Evolutionary conservation across 202 grass and related monocot genomes (phyloP).

Genomic region (Setaria viridis): DNA sequence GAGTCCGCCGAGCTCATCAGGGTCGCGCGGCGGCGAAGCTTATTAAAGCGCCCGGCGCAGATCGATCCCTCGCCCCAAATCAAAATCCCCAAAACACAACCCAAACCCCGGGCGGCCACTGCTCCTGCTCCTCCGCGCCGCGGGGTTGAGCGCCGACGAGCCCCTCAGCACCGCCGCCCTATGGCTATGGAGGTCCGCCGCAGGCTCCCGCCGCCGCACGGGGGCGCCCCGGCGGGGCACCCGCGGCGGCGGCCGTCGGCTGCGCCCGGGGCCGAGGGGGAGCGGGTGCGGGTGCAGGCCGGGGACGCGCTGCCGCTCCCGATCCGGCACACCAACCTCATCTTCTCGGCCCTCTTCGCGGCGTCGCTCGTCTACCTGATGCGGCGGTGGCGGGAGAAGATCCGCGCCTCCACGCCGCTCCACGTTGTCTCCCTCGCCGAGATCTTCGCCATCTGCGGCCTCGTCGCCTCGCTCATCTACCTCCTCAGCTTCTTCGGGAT

Average conservation of each 20-base stretch:
- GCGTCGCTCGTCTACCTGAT: conserved; percentile 77
- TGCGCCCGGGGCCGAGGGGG: conserved; percentile 7
- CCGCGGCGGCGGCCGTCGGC: neutral
- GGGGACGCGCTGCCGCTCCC: conserved; percentile 86
- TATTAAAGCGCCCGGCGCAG: conserved; percentile 35
- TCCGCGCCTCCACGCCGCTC: conserved; percentile 68
- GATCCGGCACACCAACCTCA: conserved; percentile 83
- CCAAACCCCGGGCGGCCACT: neutral
- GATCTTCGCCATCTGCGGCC: conserved; percentile 86
- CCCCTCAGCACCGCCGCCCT: neutral
- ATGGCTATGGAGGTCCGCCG: conserved; percentile 55
- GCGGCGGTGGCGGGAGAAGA: conserved; percentile 85
- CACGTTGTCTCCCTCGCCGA: conserved; percentile 74
- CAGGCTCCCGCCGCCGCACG: conserved; percentile 23
- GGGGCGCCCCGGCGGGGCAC: neutral
- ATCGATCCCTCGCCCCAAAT: conserved; percentile 1
- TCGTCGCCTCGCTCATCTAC: conserved; percentile 84
- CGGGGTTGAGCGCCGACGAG: conserved; percentile 37
- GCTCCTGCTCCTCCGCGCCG: conserved; percentile 14
- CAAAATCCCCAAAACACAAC: conserved; percentile 19
- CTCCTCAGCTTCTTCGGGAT: conserved; percentile 92
- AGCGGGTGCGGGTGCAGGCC: conserved; percentile 58
- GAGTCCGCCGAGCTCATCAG: neutral
- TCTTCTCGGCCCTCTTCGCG: conserved; percentile 74
- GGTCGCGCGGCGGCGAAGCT: neutral